phyloP scores from a whole-genome alignment of 1,284 basidiomycete genomes.

The Austroboletus niveus region DNA sequence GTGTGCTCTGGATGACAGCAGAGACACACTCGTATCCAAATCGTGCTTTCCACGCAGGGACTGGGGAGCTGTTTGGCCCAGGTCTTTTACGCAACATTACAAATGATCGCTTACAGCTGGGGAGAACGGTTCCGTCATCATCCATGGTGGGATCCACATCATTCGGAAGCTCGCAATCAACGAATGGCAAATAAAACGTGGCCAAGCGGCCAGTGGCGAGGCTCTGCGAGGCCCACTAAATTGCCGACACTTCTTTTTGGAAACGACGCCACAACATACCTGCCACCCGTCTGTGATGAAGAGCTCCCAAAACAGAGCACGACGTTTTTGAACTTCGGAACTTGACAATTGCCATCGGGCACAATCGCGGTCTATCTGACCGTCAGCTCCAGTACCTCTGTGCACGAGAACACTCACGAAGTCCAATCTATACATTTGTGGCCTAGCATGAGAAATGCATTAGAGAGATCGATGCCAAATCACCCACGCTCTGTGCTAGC shows the following conservation, averaged over 20 bases:
- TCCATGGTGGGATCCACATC: slow-evolving; percentile 53
- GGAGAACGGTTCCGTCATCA: slow-evolving; percentile 49
- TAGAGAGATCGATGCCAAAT: not conserved
- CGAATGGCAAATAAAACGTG: slow-evolving; percentile 62
- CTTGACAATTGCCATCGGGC: slow-evolving; percentile 60
- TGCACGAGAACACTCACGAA: slow-evolving; percentile 50
- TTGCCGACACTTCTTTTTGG: not conserved
- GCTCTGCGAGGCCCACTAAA: slow-evolving; percentile 33
- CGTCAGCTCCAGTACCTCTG: slow-evolving; percentile 5
- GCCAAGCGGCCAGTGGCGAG: slow-evolving; percentile 63
- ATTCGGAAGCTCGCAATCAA: slow-evolving; percentile 62
- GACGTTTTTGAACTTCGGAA: slow-evolving; percentile 63
- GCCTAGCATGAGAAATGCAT: slow-evolving; percentile 8
- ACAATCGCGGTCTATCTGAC: slow-evolving; percentile 58
- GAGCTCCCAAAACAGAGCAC: slow-evolving; percentile 71
- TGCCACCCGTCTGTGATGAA: slow-evolving; percentile 71
- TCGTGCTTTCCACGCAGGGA: slow-evolving; percentile 69
- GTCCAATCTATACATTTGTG: slow-evolving; percentile 48
- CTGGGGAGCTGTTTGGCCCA: slow-evolving; percentile 31
- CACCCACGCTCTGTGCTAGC: slow-evolving; percentile 62
- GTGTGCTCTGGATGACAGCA: slow-evolving; percentile 60
- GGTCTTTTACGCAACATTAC: too few relatives aligned
- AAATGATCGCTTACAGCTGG: slow-evolving; percentile 47
- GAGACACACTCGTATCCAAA: slow-evolving; percentile 69
- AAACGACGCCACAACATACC: slow-evolving; percentile 33